Evolutionary conservation across 257 asterid genomes (phyloP), one percentile per base, ranked within the genome.

Genomic region (Lycium barbarum): DNA sequence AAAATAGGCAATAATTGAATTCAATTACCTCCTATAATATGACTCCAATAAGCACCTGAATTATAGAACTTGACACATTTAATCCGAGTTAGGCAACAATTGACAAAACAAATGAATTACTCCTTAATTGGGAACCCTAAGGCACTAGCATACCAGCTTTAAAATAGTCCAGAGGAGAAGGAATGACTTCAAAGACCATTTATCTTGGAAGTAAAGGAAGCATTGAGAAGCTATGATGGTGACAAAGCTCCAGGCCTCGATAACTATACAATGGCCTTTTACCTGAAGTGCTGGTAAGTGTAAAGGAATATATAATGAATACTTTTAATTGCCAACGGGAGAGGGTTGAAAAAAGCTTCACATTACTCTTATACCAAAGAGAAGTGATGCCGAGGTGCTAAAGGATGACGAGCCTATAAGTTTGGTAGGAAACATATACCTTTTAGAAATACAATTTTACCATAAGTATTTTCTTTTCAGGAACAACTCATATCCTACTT

Each of bases 271-370:
- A 36, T 68, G 49, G 51, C 76, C 15, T 36, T 66, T 68, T 68
- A 68, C 76, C 51, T 68, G 14, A 15, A 68, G 76, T 68, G 47
- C 26, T 68, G 76, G 76, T 36, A 68, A 68, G 15, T 38, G 76
- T 45, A 7, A 36, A 68, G 22, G 76, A 68, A 22, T 1, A 3
- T 14, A 14, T 40, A 13, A 38, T 36, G 51, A 68, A 3, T 68
- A 38, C 22, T 68, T 67, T 15, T 15, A 66, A 0, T 63, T 63
- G 70, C 8, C 73, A 12, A 12, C 73, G 5, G 12, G 45, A 66
- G 73, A 66, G 45, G 6, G n/a, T 66, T 66, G 45, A 7, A 33
- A 66, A 33, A 33, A 66, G 73, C 73, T 66, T 66, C 47, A 13
- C 18, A 66, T 35, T 35, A 35, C 49, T 67, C 71, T 26, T 35